Evolutionary conservation across 2,329 filamentous ascomycete species (phyloP).

Genomic region (Ascochyta rabiei): DNA sequence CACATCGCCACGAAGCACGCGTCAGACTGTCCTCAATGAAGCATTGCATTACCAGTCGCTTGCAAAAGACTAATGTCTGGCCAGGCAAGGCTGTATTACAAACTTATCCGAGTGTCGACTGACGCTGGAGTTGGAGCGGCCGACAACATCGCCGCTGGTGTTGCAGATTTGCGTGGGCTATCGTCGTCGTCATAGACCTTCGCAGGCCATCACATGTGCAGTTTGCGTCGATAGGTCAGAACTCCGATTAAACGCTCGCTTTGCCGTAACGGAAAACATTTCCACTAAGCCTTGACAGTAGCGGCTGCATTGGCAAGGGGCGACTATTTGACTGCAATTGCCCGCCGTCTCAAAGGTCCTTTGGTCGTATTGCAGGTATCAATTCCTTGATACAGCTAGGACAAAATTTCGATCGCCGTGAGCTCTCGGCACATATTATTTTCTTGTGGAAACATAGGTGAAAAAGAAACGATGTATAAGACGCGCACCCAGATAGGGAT

Average conservation of each 20-base stretch:
- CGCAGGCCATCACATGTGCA: constrained; percentile 25
- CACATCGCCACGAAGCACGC: constrained; percentile 3
- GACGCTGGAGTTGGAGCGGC: not conserved
- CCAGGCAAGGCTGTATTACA: constrained; percentile 2
- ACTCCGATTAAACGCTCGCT: not conserved
- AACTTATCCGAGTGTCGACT: constrained; percentile 8
- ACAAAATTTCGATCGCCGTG: too few species aligned
- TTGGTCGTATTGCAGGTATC: too few species aligned
- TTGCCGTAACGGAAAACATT: constrained; percentile 6
- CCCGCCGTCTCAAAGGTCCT: too few species aligned
- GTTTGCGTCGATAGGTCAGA: not conserved
- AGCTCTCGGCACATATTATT: too few species aligned
- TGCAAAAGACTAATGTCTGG: not conserved
- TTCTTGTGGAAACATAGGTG: too few species aligned
- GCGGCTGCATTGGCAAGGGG: not conserved
- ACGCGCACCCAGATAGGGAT: too few species aligned
- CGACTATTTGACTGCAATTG: not conserved
- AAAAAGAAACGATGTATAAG: too few species aligned
- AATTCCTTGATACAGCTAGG: too few species aligned
- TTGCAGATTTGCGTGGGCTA: constrained; percentile 21
- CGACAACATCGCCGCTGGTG: constrained; percentile 23
- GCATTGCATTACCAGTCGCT: not conserved
- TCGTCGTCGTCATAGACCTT: constrained; percentile 38
- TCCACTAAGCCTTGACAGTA: not conserved
- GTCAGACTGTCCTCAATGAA: not conserved